Base-by-base conservation (phyloP, 176 grass and related monocot genomes). In the Rhynchospora breviuscula region DNA sequence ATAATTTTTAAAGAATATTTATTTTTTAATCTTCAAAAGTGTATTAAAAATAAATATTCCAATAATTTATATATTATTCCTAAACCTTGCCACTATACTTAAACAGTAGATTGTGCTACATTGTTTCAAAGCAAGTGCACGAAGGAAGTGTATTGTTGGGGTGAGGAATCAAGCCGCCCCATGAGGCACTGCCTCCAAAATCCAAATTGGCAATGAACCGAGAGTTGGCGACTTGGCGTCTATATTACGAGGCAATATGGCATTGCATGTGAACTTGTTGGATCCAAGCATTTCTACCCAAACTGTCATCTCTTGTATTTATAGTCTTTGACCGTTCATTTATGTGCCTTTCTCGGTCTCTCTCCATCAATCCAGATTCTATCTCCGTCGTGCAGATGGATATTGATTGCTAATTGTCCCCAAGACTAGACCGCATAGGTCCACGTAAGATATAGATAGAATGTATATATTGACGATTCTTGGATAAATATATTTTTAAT, bases 301-400 rank as follows among this genome's bases (percentile, higher is more conserved):
- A 9, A 70, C 67, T 70, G 35, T 45, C 67, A 70, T 45, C 45
- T 45, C 35, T 72, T 0, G n/a, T 48, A 72, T 72, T 72, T 49
- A 72, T 72, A 48, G 44, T n/a, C 64, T 67, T 74, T 74, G 70
- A 74, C n/a, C 21, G 46, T 51, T 22, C 46, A 51, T 72, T 48
- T 71, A 73, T 73, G 44, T 47, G 5, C 15, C 40, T 10, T 45
- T 71, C n/a, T 19, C 29, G 8, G 29, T 18, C 64, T 43, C 65
- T 33, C 12, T 68, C 6, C 25, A 15, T 70, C 67, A 40, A 70
- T 46, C 33, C 35, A 70, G 33, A 70, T 44, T 64, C 6, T 45
- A 45, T 17, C 8, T 8, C 11, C 40, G 8, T 33, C 26, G 15
- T 66, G 26, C 29, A 15, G 17, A 8, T 29, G 35, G 15, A 14